Conservation (phyloP, 345 rosid species). For the Jatropha curcas region DNA sequence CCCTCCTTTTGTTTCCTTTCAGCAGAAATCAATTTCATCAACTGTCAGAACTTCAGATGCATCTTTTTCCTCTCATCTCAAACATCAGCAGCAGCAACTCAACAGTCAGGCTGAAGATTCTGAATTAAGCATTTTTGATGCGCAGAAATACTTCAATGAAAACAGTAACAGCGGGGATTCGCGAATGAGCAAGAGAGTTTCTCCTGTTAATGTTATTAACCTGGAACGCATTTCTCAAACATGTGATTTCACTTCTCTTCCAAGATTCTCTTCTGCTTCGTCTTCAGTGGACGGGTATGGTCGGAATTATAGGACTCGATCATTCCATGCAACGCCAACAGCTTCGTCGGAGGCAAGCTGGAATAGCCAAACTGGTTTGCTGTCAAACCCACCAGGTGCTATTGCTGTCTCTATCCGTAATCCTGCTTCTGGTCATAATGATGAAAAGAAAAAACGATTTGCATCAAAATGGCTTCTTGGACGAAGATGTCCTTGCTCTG, state of each 20-base stretch:
- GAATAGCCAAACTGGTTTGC: constrained; percentile 82
- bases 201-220: constrained; percentile 31
- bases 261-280: constrained; percentile 62
- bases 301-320: constrained; percentile 37
- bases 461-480: constrained; percentile 52
- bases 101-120: constrained; percentile 39
- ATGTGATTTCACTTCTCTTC: constrained; percentile 23
- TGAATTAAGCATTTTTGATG: constrained; percentile 75
- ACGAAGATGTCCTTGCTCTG: constrained; percentile 65
- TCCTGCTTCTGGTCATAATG: constrained; percentile 5
- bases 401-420: constrained; percentile 40
- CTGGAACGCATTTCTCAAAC: constrained; percentile 25
- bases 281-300: constrained; percentile 49
- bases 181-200: constrained; percentile 35
- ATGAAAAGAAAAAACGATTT: constrained; percentile 27
- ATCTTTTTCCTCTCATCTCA: no score
- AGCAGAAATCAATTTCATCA: constrained; percentile 6
- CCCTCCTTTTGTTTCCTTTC: constrained; percentile 13
- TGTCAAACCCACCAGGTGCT: constrained; percentile 63
- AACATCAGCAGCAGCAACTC: constrained; percentile 7
- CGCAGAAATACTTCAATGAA: constrained; percentile 64
- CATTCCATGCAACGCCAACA: constrained; percentile 59
- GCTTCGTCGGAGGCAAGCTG: constrained; percentile 89
- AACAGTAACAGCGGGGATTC: constrained; percentile 25
- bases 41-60: constrained; percentile 12